Conservation (phyloP, 2,329 filamentous ascomycete genomes). For the Beauveria medogensis region DNA sequence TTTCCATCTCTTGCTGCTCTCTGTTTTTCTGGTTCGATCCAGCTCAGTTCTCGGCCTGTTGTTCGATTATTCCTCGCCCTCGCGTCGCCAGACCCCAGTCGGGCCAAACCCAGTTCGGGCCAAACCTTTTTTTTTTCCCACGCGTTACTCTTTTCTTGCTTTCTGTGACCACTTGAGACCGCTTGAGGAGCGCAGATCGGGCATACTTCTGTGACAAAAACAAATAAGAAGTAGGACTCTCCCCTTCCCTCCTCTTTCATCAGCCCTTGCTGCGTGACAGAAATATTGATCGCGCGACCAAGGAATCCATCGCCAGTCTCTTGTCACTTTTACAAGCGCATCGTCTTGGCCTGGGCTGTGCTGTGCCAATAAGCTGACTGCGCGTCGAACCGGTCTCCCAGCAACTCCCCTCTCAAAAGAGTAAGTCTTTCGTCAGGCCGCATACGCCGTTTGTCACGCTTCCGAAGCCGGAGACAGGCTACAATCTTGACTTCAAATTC, state of each 20-base stretch:
- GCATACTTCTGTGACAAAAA: neutral
- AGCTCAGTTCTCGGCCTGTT: neutral
- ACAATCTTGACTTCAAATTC: neutral
- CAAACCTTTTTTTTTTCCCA: neutral
- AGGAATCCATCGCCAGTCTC: neutral
- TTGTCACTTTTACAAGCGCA: neutral
- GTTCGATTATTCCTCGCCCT: neutral
- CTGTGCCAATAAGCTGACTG: slow-evolving; percentile 1
- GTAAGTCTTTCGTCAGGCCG: neutral
- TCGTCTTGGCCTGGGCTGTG: neutral
- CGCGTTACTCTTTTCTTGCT: neutral
- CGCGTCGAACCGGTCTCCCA: neutral
- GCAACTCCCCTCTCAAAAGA: neutral
- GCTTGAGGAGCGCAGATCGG: neutral
- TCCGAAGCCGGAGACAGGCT: no score
- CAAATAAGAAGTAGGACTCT: neutral
- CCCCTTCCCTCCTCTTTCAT: neutral
- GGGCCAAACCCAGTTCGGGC: neutral
- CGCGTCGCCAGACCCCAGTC: neutral
- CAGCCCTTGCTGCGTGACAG: no score
- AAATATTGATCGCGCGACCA: no score
- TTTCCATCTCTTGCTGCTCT: neutral
- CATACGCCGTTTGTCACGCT: neutral
- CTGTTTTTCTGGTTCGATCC: neutral
- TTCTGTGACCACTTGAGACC: no score